A percentile compares a stretch with the other conserved stretches of the same genome.
Conservation (phyloP, 1,284 basidiomycete species). For the Cystobasidium slooffiae region DNA sequence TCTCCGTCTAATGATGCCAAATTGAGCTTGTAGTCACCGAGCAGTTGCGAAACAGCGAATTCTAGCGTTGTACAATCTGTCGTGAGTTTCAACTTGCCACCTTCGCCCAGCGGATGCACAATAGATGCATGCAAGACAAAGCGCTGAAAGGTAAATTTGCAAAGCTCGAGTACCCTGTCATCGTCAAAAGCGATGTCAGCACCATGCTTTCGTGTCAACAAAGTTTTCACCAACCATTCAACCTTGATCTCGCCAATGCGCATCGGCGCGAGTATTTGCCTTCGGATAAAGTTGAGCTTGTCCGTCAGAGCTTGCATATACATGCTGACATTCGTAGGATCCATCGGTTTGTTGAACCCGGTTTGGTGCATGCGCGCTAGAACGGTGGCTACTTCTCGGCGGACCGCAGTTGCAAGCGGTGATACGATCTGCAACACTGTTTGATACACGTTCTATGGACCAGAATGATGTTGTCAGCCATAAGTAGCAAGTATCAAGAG, state of each 20-base stretch:
- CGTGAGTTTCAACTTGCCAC: slow-evolving; percentile 85
- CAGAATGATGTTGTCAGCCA: background rate
- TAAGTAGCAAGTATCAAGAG: slow-evolving; percentile 13
- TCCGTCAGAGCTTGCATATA: slow-evolving; percentile 90
- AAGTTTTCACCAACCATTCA: slow-evolving; percentile 66
- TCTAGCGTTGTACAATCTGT: slow-evolving; percentile 95
- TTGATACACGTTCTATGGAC: slow-evolving; percentile 64
- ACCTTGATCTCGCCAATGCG: slow-evolving; percentile 70
- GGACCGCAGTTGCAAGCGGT: slow-evolving; percentile 72
- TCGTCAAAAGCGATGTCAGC: slow-evolving; percentile 28
- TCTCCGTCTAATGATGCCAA: slow-evolving; percentile 51
- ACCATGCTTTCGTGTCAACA: background rate
- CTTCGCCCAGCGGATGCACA: slow-evolving; percentile 81
- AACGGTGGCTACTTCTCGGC: slow-evolving; percentile 75
- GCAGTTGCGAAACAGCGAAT: slow-evolving; percentile 64
- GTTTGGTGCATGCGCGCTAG: slow-evolving; percentile 79
- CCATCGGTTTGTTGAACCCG: slow-evolving; percentile 73
- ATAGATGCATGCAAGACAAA: slow-evolving; percentile 90
- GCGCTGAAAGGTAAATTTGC: slow-evolving; percentile 69
- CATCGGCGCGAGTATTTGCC: slow-evolving; percentile 73
- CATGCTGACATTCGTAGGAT: slow-evolving; percentile 67
- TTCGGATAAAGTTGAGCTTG: slow-evolving; percentile 77
- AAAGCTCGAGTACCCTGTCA: slow-evolving; percentile 69
- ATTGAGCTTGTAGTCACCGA: slow-evolving; percentile 49
- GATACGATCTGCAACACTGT: slow-evolving; percentile 70